Conservation (phyloP, 345 rosid genomes). For the Syzygium grande region DNA sequence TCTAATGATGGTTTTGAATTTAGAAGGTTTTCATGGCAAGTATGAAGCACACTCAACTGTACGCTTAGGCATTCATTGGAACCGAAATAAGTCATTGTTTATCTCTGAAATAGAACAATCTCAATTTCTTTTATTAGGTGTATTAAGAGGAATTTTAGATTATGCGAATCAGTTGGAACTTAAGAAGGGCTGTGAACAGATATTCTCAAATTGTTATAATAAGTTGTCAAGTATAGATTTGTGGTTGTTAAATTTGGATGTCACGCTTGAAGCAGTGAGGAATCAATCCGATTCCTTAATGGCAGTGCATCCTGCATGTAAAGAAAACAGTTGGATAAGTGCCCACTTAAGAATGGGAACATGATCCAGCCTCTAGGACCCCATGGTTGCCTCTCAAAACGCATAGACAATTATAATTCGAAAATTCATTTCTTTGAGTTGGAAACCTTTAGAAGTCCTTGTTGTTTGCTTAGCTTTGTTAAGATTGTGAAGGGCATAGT, state of each 20-base stretch:
- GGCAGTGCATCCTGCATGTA: not conserved
- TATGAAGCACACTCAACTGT: not conserved
- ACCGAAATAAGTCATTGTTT: not conserved
- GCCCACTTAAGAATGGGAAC: not conserved
- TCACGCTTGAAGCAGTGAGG: not conserved
- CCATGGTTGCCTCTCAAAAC: not conserved
- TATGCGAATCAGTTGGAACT: not conserved
- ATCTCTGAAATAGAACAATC: not conserved
- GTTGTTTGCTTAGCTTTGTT: not conserved
- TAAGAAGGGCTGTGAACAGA: not conserved
- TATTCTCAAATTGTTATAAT: not conserved
- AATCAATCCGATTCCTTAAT: not conserved
- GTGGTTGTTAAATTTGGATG: not conserved
- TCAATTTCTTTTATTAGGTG: not conserved
- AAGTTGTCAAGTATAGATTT: not conserved
- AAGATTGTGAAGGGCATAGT: not conserved
- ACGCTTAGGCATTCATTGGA: not conserved
- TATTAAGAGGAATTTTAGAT: not conserved
- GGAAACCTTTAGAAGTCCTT: not conserved
- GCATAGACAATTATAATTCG: not conserved
- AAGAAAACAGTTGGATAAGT: not conserved
- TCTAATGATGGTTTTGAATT: not conserved
- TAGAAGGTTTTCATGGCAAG: not conserved
- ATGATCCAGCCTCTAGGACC: not conserved
- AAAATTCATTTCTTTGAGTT: not conserved